phyloP scores from a whole-genome alignment of 1,284 basidiomycete species.

The Ustilago crameri region DNA sequence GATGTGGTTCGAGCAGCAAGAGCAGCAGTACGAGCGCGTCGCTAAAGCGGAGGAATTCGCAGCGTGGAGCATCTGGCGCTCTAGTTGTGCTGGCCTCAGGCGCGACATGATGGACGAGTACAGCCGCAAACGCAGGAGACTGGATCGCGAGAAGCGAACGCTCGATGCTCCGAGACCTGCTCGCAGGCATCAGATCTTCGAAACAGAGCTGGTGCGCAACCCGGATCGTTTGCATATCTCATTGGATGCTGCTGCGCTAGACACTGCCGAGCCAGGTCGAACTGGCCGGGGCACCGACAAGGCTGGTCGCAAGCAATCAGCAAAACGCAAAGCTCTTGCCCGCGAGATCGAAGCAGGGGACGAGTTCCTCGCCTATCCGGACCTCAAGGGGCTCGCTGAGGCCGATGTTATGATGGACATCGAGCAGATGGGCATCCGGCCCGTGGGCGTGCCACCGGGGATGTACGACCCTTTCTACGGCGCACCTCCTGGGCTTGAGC shows the following conservation, averaged over 20 bases:
- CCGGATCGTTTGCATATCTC: conserved; percentile 48
- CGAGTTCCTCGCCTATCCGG: conserved; percentile 62
- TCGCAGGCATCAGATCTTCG: conserved; percentile 65
- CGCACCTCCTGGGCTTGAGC: conserved; percentile 28
- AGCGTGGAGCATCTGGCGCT: conserved; percentile 75
- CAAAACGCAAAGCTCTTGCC: conserved; percentile 41
- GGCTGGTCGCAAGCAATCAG: conserved; percentile 26
- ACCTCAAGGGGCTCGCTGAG: conserved; percentile 62
- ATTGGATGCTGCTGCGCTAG: conserved; percentile 6
- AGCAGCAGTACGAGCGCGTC: conserved; percentile 78
- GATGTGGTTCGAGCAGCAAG: conserved; percentile 73
- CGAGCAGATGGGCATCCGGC: conserved; percentile 65
- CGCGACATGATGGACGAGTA: conserved; percentile 83
- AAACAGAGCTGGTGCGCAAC: conserved; percentile 64
- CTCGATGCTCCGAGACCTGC: conserved; percentile 77
- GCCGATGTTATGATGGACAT: conserved; percentile 63
- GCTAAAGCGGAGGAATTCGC: conserved; percentile 74
- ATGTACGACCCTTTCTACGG: conserved; percentile 48
- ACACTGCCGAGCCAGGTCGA: not conserved
- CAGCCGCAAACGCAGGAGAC: conserved; percentile 79
- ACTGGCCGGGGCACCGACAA: conserved; percentile 15
- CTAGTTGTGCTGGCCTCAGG: conserved; percentile 71
- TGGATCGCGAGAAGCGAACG: conserved; percentile 82
- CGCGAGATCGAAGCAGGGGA: conserved; percentile 38
- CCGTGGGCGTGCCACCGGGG: conserved; percentile 28